These are phyloP conservation scores for Pelargonium cotyledonis DNA, from an alignment of 441 rosid genomes.

Conservation along the genomic window DNA sequence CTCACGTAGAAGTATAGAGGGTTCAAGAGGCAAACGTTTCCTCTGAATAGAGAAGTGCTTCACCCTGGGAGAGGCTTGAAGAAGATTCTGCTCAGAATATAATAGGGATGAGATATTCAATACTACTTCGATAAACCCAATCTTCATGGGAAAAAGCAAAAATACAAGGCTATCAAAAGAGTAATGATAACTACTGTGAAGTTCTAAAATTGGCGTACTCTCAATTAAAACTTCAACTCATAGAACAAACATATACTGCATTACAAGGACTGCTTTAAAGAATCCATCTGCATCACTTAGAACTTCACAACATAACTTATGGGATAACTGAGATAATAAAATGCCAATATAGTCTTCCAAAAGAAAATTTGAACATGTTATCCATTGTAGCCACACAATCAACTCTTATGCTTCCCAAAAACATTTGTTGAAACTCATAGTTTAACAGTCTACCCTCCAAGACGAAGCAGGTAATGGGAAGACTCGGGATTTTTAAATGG, in stretches of 20 bases:
- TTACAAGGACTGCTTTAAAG: neutral
- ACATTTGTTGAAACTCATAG: no score
- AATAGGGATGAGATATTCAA: neutral
- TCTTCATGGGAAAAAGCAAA: neutral
- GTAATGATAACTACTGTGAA: neutral
- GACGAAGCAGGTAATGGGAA: neutral
- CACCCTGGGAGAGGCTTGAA: slow-evolving; percentile 61
- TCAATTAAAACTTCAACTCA: neutral
- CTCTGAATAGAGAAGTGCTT: slow-evolving; percentile 87
- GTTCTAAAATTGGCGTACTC: neutral
- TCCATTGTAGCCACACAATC: neutral
- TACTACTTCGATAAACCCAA: neutral
- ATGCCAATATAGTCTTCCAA: neutral
- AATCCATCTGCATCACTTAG: neutral
- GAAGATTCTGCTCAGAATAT: slow-evolving; percentile 49
- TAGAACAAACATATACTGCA: neutral
- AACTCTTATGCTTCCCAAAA: neutral
- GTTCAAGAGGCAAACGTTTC: slow-evolving; percentile 91
- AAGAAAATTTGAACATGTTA: neutral
- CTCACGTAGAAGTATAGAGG: slow-evolving; percentile 86
- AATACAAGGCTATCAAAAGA: neutral
- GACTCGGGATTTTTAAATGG: neutral
- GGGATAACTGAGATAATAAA: neutral
- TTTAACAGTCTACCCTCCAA: neutral
- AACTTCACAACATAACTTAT: neutral